A percentile compares a stretch with the other conserved stretches of the same genome.
Evolutionary conservation across 306 rosid genomes (phyloP).

Genomic region (Comarum palustre): DNA sequence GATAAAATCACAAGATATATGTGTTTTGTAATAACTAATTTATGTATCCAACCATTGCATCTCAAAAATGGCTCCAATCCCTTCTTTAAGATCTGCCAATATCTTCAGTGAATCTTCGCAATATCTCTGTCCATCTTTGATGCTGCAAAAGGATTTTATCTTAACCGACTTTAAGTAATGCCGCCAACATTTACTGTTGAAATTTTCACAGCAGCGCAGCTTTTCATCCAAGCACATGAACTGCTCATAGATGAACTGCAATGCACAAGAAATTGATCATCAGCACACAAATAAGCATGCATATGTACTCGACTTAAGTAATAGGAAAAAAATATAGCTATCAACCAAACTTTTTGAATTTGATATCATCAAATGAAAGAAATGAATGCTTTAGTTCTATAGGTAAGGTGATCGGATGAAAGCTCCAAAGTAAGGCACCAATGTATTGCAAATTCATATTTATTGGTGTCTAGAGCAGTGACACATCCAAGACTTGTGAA

Average conservation of each 20-base stretch:
- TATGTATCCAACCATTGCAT: neutral
- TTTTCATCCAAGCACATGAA: neutral
- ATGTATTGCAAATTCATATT: neutral
- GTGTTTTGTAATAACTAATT: neutral
- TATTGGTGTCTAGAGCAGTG: neutral
- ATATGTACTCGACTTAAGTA: neutral
- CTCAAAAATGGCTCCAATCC: neutral
- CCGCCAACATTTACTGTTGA: neutral
- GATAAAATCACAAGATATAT: neutral
- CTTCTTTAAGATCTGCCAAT: neutral
- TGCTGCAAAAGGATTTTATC: neutral
- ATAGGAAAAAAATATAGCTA: too few species aligned
- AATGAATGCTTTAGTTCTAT: neutral
- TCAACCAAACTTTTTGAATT: neutral
- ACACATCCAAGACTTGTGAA: neutral
- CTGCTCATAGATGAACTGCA: neutral
- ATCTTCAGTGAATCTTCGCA: neutral
- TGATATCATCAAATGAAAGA: neutral
- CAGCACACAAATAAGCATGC: neutral
- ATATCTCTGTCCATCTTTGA: neutral
- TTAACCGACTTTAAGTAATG: neutral
- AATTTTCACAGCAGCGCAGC: neutral
- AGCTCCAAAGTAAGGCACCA: neutral
- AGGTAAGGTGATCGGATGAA: neutral
- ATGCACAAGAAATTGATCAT: neutral